Evolutionary conservation across 805 yeast genomes (phyloP), one percentile per base, ranked within the genome.

Genomic region (Ogataea glucozyma): DNA sequence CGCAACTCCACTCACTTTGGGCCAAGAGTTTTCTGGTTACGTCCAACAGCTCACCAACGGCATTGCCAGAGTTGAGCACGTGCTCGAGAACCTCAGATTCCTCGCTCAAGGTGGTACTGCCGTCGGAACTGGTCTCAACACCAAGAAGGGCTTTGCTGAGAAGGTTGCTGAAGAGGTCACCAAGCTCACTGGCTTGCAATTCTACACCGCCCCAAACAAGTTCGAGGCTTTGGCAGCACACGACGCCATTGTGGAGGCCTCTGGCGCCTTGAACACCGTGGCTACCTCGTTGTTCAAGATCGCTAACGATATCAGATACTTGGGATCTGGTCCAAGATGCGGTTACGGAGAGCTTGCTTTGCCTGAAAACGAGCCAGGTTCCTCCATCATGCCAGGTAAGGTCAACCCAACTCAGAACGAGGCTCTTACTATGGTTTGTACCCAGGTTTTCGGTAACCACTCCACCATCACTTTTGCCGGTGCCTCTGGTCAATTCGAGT

Each of bases 21-120:
- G 99, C 52, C 99, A 93, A 73, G 99, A 93, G 72, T 93, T 93
- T 70, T 81, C 91, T 43, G 99, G 99, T 49, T 93, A 93, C 71
- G 96, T 85, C 40, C 91, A 87, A 66, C 99, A 93, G 74, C 67
- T 93, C 52, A 79, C 85, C 58, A 87, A 89, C 65, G 98, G 97
- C 65, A 84, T 93, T 54, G 84, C 71, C 54, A 81, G 99, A 67
- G 85, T 93, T 48, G 88, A 88, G 72, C 71, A 71, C 50, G 67
- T 84, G 40, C 77, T 93, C 53, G 87, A 87, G 55, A 81, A 81
- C 69, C 76, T 93, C 65, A 76, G 83, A 60, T 80, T 65, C 65
- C 79, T 93, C 57, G 99, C 99, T 36, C 99, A 93, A 76, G 99
- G 99, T 74, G 99, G 99, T 73, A 93, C 99, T 50, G 99, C 99